Percentiles rank a stretch among this genome's conserved stretches.
These are phyloP conservation scores for Ophiocordyceps robertsii DNA, from an alignment of 2,329 filamentous ascomycete species.

Conservation along the genomic window DNA sequence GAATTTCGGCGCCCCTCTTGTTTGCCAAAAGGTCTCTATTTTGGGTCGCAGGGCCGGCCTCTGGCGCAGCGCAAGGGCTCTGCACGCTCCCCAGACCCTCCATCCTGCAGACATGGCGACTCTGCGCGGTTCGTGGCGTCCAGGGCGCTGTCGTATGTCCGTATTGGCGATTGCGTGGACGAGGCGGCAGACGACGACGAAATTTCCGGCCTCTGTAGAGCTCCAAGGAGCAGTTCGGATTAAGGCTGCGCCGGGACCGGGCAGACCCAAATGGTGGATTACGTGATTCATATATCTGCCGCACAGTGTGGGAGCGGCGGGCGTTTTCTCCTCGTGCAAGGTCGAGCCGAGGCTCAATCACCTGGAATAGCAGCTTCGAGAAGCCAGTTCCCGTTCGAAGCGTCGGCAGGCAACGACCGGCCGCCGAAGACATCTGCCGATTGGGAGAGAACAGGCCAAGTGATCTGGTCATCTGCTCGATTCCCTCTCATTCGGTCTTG, in stretches of 20 bases:
- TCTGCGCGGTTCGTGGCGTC: background rate
- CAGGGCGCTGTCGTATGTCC: background rate
- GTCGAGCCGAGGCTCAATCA: too few relatives aligned
- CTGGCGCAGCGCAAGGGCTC: conserved; percentile 17
- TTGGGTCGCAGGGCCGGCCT: conserved; percentile 11
- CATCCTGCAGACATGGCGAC: conserved; percentile 18
- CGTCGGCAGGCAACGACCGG: too few relatives aligned
- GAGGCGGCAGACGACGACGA: conserved; percentile 1
- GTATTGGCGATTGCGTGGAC: background rate
- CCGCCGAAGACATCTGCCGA: too few relatives aligned
- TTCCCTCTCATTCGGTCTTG: too few relatives aligned
- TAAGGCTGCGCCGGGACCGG: conserved; percentile 5
- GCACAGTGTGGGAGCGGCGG: too few relatives aligned
- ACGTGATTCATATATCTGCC: background rate
- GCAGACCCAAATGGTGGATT: background rate
- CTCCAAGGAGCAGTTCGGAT: conserved; percentile 5
- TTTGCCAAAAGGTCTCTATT: conserved; percentile 9
- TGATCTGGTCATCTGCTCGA: too few relatives aligned
- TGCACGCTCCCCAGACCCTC: conserved; percentile 20
- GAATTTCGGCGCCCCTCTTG: conserved; percentile 10
- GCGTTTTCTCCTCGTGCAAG: too few relatives aligned
- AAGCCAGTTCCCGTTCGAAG: too few relatives aligned
- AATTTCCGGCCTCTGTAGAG: conserved; percentile 4
- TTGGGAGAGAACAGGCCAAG: too few relatives aligned
- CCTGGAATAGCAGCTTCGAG: too few relatives aligned